These are phyloP conservation scores for Podospora australis DNA, from an alignment of 495 filamentous ascomycete genomes.

Conservation along the genomic window DNA sequence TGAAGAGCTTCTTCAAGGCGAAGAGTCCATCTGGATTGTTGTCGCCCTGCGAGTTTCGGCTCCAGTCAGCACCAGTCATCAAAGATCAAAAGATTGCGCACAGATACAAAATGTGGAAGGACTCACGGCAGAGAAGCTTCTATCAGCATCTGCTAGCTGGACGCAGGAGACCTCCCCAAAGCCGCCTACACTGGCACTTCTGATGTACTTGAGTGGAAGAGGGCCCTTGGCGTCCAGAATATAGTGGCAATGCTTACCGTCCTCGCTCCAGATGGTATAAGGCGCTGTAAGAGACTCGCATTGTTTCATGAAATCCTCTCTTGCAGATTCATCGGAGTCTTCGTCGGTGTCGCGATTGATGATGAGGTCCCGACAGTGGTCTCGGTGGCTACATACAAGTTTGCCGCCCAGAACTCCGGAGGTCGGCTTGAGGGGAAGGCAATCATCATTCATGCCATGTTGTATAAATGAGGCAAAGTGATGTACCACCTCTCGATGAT, in stretches of 20 bases:
- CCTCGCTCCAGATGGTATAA: background rate
- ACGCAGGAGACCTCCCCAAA: background rate
- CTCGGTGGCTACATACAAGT: background rate
- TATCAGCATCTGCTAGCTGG: background rate
- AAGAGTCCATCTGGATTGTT: background rate
- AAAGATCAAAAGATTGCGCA: background rate
- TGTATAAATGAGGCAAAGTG: background rate
- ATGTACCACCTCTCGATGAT: background rate
- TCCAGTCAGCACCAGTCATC: background rate
- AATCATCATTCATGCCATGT: background rate
- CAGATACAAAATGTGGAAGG: background rate
- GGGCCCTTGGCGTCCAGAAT: background rate
- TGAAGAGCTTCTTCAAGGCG: background rate
- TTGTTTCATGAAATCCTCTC: background rate
- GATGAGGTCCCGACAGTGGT: background rate
- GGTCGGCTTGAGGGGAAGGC: background rate
- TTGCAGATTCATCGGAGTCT: background rate
- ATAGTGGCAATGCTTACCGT: background rate
- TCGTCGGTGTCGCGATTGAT: background rate
- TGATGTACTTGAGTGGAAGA: background rate
- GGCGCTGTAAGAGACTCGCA: background rate
- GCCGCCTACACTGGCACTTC: background rate
- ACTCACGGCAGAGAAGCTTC: background rate
- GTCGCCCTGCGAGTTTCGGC: background rate
- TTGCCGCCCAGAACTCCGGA: background rate